phyloP scores from a whole-genome alignment of 179 eudicot genomes.

The Pouteria campechiana region DNA sequence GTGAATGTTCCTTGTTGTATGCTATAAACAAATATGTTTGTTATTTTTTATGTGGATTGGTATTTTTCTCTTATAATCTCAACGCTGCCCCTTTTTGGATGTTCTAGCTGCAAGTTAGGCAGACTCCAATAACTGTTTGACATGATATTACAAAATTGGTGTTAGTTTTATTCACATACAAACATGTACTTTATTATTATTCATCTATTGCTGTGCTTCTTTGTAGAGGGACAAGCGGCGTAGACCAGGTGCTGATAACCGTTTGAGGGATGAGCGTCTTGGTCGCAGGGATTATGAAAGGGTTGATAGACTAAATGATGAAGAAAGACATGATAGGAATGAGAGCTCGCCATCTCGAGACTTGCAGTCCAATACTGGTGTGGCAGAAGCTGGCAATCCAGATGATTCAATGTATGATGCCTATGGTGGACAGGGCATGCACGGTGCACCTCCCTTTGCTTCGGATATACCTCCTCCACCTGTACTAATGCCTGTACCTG shows the following conservation, averaged over 20 bases:
- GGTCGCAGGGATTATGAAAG: slow-evolving; percentile 65
- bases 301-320: slow-evolving; percentile 49
- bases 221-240: slow-evolving; percentile 80
- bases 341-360: slow-evolving; percentile 56
- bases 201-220: neutral
- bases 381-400: slow-evolving; percentile 40
- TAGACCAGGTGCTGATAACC: slow-evolving; percentile 49
- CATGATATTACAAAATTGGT: no score
- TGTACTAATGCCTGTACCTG: slow-evolving; percentile 96
- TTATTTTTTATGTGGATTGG: no score
- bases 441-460: slow-evolving; percentile 43
- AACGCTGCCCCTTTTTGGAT: no score
- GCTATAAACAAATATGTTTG: no score
- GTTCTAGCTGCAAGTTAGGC: no score
- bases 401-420: slow-evolving; percentile 76
- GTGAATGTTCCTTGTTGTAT: no score
- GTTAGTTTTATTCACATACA: neutral
- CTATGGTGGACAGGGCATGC: slow-evolving; percentile 74
- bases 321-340: slow-evolving; percentile 61
- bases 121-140: no score
- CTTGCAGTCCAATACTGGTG: slow-evolving; percentile 44
- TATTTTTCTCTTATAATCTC: no score
- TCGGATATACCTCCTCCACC: slow-evolving; percentile 87
- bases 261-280: slow-evolving; percentile 74
- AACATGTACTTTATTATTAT: neutral